Conservation (phyloP, 345 rosid species). For the Citropsis articulata region DNA sequence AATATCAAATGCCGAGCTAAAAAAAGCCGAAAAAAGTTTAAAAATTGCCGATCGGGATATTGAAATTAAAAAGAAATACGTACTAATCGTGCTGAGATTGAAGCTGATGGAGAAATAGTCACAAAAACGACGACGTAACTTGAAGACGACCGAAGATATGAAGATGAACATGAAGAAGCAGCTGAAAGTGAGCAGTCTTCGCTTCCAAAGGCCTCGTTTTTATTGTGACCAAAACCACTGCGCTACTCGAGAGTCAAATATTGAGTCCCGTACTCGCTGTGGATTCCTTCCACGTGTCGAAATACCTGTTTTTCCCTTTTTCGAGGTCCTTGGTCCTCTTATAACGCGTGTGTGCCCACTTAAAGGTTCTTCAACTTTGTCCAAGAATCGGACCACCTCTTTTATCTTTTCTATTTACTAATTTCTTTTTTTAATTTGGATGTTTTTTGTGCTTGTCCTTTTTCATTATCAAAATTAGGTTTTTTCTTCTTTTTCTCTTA, state of each 20-base stretch:
- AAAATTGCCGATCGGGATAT: slow-evolving; percentile 10
- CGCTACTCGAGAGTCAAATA: slow-evolving; percentile 10
- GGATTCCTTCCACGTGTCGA: background rate
- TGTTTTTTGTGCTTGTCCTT: background rate
- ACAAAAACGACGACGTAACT: background rate
- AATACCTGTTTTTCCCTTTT: background rate
- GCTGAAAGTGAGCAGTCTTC: slow-evolving; percentile 22
- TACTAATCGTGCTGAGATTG: background rate
- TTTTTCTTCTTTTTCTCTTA: no score
- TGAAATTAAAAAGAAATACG: background rate
- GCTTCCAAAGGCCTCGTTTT: slow-evolving; percentile 32
- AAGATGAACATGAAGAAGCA: background rate
- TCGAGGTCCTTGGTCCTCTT: slow-evolving; percentile 12
- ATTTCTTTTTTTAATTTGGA: background rate
- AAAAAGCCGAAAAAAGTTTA: background rate
- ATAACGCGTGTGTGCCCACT: slow-evolving; percentile 21
- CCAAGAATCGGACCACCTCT: background rate
- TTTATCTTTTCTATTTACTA: background rate
- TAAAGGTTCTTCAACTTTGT: background rate
- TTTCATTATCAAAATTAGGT: no score
- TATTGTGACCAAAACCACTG: slow-evolving; percentile 14
- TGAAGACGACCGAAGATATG: background rate
- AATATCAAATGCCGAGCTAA: slow-evolving; percentile 15
- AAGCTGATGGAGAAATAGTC: background rate
- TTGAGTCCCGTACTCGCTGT: slow-evolving; percentile 11